A percentile compares a stretch with the other conserved stretches of the same genome.
These are phyloP conservation scores for Chaetomidium leptoderma DNA, from an alignment of 495 filamentous ascomycete species.

Conservation along the genomic window DNA sequence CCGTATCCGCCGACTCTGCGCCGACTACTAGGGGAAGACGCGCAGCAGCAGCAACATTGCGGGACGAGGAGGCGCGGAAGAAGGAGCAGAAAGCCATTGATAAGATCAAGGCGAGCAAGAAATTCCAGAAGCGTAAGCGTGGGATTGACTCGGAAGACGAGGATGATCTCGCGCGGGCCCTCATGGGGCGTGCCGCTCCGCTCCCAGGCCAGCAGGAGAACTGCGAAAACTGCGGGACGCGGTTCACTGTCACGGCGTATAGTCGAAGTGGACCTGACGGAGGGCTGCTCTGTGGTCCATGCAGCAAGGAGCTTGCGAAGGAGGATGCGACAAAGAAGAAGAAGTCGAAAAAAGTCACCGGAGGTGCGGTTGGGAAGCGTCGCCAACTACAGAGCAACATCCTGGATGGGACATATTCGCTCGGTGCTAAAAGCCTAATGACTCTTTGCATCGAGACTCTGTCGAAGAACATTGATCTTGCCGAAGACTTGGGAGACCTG, in stretches of 20 bases:
- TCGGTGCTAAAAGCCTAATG: constrained; percentile 68
- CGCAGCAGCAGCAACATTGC: constrained; percentile 18
- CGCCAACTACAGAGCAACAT: constrained; percentile 73
- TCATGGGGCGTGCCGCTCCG: constrained; percentile 59
- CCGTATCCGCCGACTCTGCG: constrained; percentile 13
- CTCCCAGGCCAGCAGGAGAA: constrained; percentile 83
- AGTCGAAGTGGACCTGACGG: constrained; percentile 75
- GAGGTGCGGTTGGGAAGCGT: constrained; percentile 47
- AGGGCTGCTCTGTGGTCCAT: constrained; percentile 78
- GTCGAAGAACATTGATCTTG: constrained; percentile 72
- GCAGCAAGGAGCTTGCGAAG: constrained; percentile 70
- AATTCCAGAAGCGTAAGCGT: constrained; percentile 63
- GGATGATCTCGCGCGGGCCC: constrained; percentile 49
- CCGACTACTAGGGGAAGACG: constrained; percentile 28
- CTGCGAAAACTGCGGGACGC: constrained; percentile 77
- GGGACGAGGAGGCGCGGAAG: constrained; percentile 52
- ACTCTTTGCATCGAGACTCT: constrained; percentile 83
- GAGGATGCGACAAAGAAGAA: constrained; percentile 67
- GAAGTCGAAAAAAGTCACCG: constrained; percentile 37
- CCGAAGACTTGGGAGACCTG: constrained; percentile 80
- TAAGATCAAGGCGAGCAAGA: constrained; percentile 77
- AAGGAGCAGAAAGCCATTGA: constrained; percentile 62
- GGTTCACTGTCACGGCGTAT: constrained; percentile 93
- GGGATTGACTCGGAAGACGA: constrained; percentile 46
- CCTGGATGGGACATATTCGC: constrained; percentile 64